Percentiles rank a stretch among this genome's conserved stretches.
These are phyloP conservation scores for Phycomyces blakesleeanus DNA, from an alignment of 192 early-diverging fungal species.

Conservation along the genomic window DNA sequence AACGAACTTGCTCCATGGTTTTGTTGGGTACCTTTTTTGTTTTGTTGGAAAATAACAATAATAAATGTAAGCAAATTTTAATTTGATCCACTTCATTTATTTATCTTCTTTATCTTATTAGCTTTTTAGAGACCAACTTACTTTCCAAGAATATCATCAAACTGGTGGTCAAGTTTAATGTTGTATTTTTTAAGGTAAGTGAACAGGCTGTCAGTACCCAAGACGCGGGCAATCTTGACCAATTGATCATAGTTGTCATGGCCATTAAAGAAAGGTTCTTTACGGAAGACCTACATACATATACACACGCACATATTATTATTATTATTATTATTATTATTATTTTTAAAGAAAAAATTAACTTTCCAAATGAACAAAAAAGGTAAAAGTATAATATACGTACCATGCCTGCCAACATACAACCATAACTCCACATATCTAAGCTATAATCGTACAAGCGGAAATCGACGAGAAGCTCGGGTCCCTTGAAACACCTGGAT, in stretches of 20 bases:
- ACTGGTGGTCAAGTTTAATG: conserved; percentile 83
- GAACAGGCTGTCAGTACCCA: conserved; percentile 92
- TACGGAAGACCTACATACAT: conserved; percentile 96
- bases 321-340: no score
- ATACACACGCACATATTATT: no score
- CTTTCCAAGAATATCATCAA: conserved; percentile 82
- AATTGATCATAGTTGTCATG: conserved; percentile 99
- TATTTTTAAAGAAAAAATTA: no score
- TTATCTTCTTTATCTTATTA: no score
- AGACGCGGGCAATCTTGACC: conserved; percentile 95
- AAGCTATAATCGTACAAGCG: conserved; percentile 98
- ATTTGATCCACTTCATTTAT: no score
- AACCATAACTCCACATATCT: conserved; percentile 99
- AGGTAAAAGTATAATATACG: background rate
- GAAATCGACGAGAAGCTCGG: conserved; percentile 96
- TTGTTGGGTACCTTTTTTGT: conserved; percentile 59
- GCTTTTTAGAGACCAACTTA: no score
- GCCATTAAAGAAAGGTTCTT: conserved; percentile 98
- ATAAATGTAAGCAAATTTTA: no score
- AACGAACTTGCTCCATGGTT: conserved; percentile 85
- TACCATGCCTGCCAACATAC: conserved; percentile 99
- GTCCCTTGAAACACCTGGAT: conserved; percentile 97
- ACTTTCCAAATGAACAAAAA: no score
- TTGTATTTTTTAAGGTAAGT: conserved; percentile 94
- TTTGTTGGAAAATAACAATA: no score